These are phyloP conservation scores for Penicillium pulvis DNA, from an alignment of 495 filamentous ascomycete genomes.

Conservation along the genomic window DNA sequence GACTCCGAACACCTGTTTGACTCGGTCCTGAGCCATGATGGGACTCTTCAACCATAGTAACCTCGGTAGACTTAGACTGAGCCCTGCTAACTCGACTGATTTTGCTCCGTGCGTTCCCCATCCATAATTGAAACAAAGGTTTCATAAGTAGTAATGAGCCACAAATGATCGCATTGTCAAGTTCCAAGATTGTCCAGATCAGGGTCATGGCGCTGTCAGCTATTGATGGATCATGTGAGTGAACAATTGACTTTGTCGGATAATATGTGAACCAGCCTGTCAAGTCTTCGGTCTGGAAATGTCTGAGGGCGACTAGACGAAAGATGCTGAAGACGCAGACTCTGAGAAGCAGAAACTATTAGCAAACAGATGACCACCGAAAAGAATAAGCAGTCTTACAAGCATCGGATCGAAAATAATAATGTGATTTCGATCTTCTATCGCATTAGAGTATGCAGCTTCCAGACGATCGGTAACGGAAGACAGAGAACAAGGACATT, in stretches of 20 bases:
- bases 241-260: not conserved
- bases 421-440: slow-evolving; percentile 34
- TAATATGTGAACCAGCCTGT: slow-evolving; percentile 18
- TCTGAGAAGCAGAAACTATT: slow-evolving; percentile 7
- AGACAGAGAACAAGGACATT: slow-evolving; percentile 33
- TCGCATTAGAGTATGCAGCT: slow-evolving; percentile 25
- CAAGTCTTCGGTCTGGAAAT: slow-evolving; percentile 24
- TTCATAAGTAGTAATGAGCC: slow-evolving; percentile 45
- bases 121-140: slow-evolving; percentile 21
- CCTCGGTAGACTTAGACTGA: not conserved
- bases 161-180: slow-evolving; percentile 53
- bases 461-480: slow-evolving; percentile 39
- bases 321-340: slow-evolving; percentile 33
- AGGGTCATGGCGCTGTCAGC: slow-evolving; percentile 37
- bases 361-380: not conserved
- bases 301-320: slow-evolving; percentile 23
- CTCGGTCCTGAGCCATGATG: not conserved
- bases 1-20: not conserved
- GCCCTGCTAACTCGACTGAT: not conserved
- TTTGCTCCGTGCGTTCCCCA: slow-evolving; percentile 2
- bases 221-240: not conserved
- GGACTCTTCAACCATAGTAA: not conserved
- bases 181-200: slow-evolving; percentile 54
- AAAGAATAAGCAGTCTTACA: slow-evolving; percentile 19
- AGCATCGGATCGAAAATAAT: slow-evolving; percentile 31